Base-by-base conservation (phyloP, 345 rosid species). In the Nephelium lappaceum region DNA sequence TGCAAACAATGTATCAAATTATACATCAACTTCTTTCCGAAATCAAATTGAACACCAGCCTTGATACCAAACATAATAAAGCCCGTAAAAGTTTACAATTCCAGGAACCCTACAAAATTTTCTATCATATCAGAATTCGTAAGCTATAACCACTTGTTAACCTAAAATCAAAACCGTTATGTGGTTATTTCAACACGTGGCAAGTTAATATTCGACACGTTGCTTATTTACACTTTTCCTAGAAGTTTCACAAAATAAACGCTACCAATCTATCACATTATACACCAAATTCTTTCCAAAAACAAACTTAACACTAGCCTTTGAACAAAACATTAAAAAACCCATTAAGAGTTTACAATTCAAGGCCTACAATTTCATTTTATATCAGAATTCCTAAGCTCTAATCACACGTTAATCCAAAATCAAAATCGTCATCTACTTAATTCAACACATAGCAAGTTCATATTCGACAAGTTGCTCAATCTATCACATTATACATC, bases 371-470 rank as follows among this genome's bases (percentile, higher is more conserved):
- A 60, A n/a, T 11, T 45, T 45, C 51, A 45, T 19, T 45, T 60
- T n/a, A 60, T 10, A 60, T 60, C 25, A 21, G 64, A 60, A 45
- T 11, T 45, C 12, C 4, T 2, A 45, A 45, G 8, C 2, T 7
- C 51, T 45, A 45, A 45, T 45, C 51, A 45, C 51, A 45, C 8
- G 12, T 62, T 62, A 62, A 74, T 55, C 69, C 63, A 23, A 74
- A 62, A 74, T 36, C 41, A 62, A 1, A 25, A 55, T 11, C 45
- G 38, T 16, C 9, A 42, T 67, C 62, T 0, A 25, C 60, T 45
- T 62, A 65, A 3, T 25, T 74, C 77, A 62, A 42, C 25, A 16
- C 27, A 0, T 24, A 19, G 11, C 19, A 57, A 39, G 67, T 41
- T 73, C 14, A 60, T 10, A 57, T 57, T n/a, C 14, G 41, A 24